These are phyloP conservation scores for Neohortaea acidophila DNA, from an alignment of 495 filamentous ascomycete species.

Conservation along the genomic window DNA sequence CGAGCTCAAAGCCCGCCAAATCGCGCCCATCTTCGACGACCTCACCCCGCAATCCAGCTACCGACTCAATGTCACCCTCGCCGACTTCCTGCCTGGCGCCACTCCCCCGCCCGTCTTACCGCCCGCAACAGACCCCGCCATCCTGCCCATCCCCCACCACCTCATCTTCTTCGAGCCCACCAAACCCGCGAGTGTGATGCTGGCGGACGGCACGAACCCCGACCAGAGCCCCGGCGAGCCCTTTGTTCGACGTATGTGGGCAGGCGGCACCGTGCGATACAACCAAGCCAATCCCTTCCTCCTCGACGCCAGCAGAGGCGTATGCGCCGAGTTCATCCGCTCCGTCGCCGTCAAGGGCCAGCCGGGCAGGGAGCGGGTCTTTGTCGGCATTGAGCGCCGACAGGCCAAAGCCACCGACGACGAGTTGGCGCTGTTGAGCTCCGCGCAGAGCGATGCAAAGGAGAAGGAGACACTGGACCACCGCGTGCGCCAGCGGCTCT, in stretches of 20 bases:
- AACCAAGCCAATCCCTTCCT: constrained; percentile 16
- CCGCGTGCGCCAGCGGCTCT: constrained; percentile 31
- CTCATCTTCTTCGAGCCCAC: constrained; percentile 29
- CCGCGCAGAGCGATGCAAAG: constrained; percentile 24
- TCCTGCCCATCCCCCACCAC: constrained; percentile 24
- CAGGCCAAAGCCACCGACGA: constrained; percentile 21
- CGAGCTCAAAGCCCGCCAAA: constrained; percentile 28
- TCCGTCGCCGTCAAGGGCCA: constrained; percentile 42
- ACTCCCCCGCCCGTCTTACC: constrained; percentile 18
- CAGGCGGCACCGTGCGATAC: constrained; percentile 25
- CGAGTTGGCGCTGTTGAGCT: constrained; percentile 24
- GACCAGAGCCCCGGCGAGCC: constrained; percentile 26
- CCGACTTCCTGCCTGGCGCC: constrained; percentile 36
- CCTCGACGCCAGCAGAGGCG: constrained; percentile 36
- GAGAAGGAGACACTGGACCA: constrained; percentile 19
- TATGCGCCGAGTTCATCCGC: constrained; percentile 51
- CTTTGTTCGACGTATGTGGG: constrained; percentile 31
- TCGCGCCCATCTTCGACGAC: constrained; percentile 47
- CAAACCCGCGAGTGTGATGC: constrained; percentile 16
- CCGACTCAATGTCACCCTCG: constrained; percentile 48
- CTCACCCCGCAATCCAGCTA: constrained; percentile 48
- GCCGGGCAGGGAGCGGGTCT: constrained; percentile 42
- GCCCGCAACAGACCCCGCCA: constrained; percentile 18
- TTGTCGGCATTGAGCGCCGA: constrained; percentile 42
- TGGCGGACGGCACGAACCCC: constrained; percentile 31